These are phyloP conservation scores for Aspergillus sp. DNA, from an alignment of 2,329 filamentous ascomycete species.

Conservation along the genomic window DNA sequence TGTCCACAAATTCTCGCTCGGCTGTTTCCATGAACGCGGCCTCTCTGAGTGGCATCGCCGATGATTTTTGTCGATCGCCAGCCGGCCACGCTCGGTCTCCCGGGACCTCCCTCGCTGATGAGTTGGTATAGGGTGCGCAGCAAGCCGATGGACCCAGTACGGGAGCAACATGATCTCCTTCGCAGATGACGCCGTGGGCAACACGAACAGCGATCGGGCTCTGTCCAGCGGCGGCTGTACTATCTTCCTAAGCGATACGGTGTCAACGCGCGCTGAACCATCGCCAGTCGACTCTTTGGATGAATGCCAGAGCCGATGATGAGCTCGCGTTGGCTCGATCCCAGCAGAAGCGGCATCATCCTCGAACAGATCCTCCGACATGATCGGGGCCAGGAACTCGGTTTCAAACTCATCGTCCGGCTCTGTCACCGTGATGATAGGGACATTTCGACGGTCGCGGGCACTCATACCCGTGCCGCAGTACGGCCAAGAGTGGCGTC, in stretches of 20 bases:
- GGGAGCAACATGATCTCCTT: constrained; percentile 27
- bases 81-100: constrained; percentile 8
- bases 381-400: constrained; percentile 25
- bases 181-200: constrained; percentile 30
- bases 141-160: constrained; percentile 27
- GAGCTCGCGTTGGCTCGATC: constrained; percentile 28
- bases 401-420: constrained; percentile 11
- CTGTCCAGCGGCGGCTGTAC: constrained; percentile 38
- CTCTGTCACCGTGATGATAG: constrained; percentile 25
- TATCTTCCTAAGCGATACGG: constrained; percentile 32
- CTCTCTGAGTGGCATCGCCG: constrained; percentile 45
- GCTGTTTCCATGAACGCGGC: constrained; percentile 42
- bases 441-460: constrained; percentile 27
- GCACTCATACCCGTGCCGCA: constrained; percentile 31
- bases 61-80: constrained; percentile 33
- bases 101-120: constrained; percentile 9
- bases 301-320: constrained; percentile 33
- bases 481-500: constrained; percentile 45
- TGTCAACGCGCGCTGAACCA: background rate
- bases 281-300: constrained; percentile 7
- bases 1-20: constrained; percentile 42
- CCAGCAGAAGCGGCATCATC: constrained; percentile 41
- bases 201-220: constrained; percentile 35
- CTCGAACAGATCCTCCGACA: constrained; percentile 29
- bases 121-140: constrained; percentile 11